Evolutionary conservation across 306 rosid genomes (phyloP).

Genomic region (Fragaria vesca): DNA sequence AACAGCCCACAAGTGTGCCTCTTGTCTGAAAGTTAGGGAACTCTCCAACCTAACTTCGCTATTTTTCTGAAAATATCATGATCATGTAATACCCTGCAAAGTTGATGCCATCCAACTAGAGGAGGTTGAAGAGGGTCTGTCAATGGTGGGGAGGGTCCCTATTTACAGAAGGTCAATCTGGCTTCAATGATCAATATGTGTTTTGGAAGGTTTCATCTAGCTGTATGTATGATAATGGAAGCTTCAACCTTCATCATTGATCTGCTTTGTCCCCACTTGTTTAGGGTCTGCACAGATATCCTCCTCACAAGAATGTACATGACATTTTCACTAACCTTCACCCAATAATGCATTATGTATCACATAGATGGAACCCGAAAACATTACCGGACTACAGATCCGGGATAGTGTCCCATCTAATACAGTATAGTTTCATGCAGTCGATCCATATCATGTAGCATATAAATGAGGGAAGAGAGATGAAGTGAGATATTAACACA

Average conservation of each 20-base stretch:
- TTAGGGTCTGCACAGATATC: constrained; percentile 6
- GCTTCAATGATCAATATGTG: constrained; percentile 18
- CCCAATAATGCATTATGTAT: constrained; percentile 2
- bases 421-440: background rate
- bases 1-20: constrained; percentile 34
- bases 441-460: background rate
- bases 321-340: constrained; percentile 5
- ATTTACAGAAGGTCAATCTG: background rate
- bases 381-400: background rate
- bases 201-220: constrained; percentile 9
- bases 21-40: constrained; percentile 32
- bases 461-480: background rate
- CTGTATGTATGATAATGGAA: constrained; percentile 3
- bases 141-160: background rate
- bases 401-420: background rate
- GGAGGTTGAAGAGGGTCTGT: constrained; percentile 8
- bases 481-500: constrained; percentile 5
- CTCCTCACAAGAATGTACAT: background rate
- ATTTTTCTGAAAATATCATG: background rate
- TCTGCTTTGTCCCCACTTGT: constrained; percentile 24
- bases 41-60: constrained; percentile 12
- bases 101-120: constrained; percentile 7
- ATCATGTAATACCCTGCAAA: background rate
- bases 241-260: constrained; percentile 26
- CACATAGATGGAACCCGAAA: background rate